These are phyloP conservation scores for Cladophialophora psammophila DNA, from an alignment of 2,329 filamentous ascomycete genomes.

Conservation along the genomic window DNA sequence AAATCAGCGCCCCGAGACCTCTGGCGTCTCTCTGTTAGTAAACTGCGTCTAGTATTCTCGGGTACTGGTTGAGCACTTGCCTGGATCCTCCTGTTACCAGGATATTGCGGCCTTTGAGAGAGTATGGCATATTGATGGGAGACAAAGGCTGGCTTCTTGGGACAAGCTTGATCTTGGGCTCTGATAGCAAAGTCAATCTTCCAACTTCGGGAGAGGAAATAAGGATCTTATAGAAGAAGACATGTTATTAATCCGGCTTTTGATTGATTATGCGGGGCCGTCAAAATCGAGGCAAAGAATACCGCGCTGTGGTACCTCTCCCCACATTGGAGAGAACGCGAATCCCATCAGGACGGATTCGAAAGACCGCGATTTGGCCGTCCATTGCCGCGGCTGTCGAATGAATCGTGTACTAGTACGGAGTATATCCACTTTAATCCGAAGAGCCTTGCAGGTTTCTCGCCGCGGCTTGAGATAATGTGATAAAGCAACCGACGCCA, in stretches of 20 bases:
- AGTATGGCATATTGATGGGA: constrained; percentile 63
- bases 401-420: not conserved
- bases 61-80: constrained; percentile 50
- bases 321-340: not conserved
- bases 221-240: not conserved
- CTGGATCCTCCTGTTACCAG: constrained; percentile 70
- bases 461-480: not conserved
- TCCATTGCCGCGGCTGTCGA: constrained; percentile 15
- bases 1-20: constrained; percentile 74
- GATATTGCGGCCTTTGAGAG: constrained; percentile 67
- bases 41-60: not conserved
- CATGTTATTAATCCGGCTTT: constrained; percentile 3
- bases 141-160: not conserved
- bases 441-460: not conserved
- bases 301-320: not conserved
- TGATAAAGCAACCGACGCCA: not conserved
- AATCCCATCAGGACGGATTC: not conserved
- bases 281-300: not conserved
- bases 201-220: not conserved
- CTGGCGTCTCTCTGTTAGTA: constrained; percentile 48
- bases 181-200: not conserved
- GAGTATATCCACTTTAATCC: not conserved
- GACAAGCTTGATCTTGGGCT: not conserved
- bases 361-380: constrained; percentile 11
- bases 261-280: constrained; percentile 10